phyloP scores from a whole-genome alignment of 768 basidiomycete genomes.

The Brasilioporus rufonigricans region DNA sequence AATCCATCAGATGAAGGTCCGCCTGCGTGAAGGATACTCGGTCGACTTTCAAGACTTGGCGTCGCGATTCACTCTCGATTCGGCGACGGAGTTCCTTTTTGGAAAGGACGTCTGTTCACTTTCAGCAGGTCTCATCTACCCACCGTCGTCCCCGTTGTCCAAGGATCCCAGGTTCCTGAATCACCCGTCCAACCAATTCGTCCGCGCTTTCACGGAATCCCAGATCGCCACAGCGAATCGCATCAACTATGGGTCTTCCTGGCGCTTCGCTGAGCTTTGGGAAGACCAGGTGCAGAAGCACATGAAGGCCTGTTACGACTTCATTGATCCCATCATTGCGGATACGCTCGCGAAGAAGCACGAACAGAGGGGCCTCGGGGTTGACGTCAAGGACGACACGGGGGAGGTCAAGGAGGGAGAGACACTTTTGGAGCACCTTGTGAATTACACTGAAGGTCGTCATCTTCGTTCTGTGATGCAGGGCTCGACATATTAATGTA shows the following conservation, averaged over 20 bases:
- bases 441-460: conserved; percentile 52
- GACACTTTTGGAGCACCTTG: conserved; percentile 50
- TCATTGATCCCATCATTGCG: conserved; percentile 47
- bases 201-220: conserved; percentile 38
- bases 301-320: conserved; percentile 41
- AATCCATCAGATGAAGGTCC: conserved; percentile 31
- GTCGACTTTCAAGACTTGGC: conserved; percentile 45
- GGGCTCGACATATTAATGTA: not conserved
- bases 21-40: conserved; percentile 35
- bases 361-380: conserved; percentile 8
- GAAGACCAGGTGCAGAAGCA: conserved; percentile 37
- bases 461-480: not conserved
- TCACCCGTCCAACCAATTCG: conserved; percentile 37
- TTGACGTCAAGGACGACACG: conserved; percentile 11
- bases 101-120: conserved; percentile 39
- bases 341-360: conserved; percentile 40
- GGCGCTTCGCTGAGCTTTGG: conserved; percentile 46
- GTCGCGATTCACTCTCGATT: conserved; percentile 53
- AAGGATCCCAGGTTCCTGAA: conserved; percentile 23
- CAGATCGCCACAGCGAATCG: conserved; percentile 35
- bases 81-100: conserved; percentile 56
- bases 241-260: conserved; percentile 37
- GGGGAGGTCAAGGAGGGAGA: conserved; percentile 38
- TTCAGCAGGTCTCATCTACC: conserved; percentile 38
- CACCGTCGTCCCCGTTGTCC: conserved; percentile 21